Percentiles rank a stretch among this genome's conserved stretches.
phyloP scores from a whole-genome alignment of 2,329 filamentous ascomycete genomes.

The Fusarium brachygibbosum region DNA sequence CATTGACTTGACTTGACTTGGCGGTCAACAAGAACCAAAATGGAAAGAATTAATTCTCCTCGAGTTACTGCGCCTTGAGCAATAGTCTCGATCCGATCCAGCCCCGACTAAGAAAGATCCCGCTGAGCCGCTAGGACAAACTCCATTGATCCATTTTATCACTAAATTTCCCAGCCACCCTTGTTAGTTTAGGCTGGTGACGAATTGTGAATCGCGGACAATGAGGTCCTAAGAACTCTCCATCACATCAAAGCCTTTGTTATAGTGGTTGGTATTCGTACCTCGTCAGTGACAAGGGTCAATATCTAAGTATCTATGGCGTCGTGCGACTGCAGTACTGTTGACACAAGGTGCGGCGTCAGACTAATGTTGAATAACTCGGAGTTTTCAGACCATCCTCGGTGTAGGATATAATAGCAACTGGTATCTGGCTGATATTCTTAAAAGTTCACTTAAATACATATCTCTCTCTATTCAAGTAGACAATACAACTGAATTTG shows the following conservation, averaged over 20 bases:
- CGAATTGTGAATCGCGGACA: conserved; percentile 38
- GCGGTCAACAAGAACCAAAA: conserved; percentile 17
- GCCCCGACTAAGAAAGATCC: conserved; percentile 23
- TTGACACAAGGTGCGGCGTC: conserved; percentile 39
- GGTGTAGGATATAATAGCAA: conserved; percentile 4
- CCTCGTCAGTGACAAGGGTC: conserved; percentile 40
- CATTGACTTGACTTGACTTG: conserved; percentile 5
- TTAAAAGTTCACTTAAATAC: neutral
- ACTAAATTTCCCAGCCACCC: conserved; percentile 26
- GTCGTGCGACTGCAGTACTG: conserved; percentile 46
- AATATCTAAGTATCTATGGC: conserved; percentile 15
- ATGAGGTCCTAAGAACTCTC: conserved; percentile 7
- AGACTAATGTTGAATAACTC: conserved; percentile 27
- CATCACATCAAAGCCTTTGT: neutral
- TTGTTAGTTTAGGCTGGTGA: conserved; percentile 18
- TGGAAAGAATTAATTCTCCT: conserved; percentile 4
- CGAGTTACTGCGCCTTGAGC: neutral
- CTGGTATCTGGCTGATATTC: neutral
- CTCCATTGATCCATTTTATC: conserved; percentile 33
- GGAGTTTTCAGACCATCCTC: conserved; percentile 11
- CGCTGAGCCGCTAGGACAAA: conserved; percentile 37
- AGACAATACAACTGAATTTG: neutral
- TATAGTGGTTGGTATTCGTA: conserved; percentile 42
- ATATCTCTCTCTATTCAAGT: neutral
- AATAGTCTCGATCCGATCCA: conserved; percentile 31